Conservation (phyloP, 139 green algal species). For the Volvox africanus region DNA sequence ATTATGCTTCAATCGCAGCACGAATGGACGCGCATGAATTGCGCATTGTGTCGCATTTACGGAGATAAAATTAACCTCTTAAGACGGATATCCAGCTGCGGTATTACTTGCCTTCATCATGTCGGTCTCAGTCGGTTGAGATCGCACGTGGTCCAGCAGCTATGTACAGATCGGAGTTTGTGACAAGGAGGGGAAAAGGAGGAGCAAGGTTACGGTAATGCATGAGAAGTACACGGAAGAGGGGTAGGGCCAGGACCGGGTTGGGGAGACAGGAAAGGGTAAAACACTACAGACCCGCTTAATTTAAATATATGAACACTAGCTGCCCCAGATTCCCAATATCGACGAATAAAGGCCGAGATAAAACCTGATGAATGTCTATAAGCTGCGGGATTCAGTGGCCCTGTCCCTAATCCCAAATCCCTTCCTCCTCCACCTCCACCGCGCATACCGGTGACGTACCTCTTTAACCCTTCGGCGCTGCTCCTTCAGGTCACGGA, state of each 20-base stretch:
- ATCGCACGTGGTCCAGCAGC: constrained; percentile 67
- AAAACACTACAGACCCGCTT: background rate
- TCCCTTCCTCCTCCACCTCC: background rate
- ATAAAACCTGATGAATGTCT: background rate
- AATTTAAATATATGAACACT: background rate
- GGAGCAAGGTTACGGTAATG: background rate
- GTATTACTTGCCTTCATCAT: constrained; percentile 70
- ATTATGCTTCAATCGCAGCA: too few relatives aligned
- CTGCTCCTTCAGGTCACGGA: constrained; percentile 47
- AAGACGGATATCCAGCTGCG: background rate
- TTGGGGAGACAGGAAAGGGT: background rate
- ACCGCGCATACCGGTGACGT: background rate
- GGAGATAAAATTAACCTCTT: background rate
- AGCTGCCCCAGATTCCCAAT: background rate
- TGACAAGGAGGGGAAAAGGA: background rate
- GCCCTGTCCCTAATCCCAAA: background rate
- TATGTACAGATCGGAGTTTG: constrained; percentile 35
- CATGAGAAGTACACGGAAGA: background rate
- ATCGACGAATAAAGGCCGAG: background rate
- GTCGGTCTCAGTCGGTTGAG: constrained; percentile 74
- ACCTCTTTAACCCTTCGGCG: constrained; percentile 49
- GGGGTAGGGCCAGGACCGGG: background rate
- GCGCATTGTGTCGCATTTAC: background rate
- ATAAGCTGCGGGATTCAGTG: background rate
- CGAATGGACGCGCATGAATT: background rate